Evolutionary conservation across 139 green algal genomes (phyloP), one percentile per base, ranked within the genome.

Genomic region (Volvox africanus): DNA sequence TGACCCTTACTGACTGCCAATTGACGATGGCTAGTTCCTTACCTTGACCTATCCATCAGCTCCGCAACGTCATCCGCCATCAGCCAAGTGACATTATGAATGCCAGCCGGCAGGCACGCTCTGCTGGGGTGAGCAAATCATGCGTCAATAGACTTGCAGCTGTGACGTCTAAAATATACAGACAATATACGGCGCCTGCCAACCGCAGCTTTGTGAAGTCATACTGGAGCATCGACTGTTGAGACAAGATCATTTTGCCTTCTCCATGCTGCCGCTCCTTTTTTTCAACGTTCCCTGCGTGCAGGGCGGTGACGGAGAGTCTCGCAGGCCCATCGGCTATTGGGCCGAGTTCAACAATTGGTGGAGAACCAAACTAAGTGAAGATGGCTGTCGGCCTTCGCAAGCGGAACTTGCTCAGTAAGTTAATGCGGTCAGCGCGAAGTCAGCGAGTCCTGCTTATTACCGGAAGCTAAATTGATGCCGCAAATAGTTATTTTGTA

Each of bases 281-380:
- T 26, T 73, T 16, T 24, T 12, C 65, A 28, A 26, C 65, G 65
- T 73, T 28, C 44, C 44, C 44, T 85, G 13, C 6, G 21, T 71
- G 44, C 81, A 87, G 82, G 82, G 11, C 62, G 24, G 12, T 20
- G 82, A 88, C 1, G 26, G 68, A 5, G 84, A 81, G 1, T n/a
- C 5, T 14, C 87, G 87, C 11, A 32, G 87, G 26, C 75, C 87
- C 0, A 44, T 86, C 33, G 76, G 77, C 12, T 91, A 86, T 55
- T 91, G 87, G 87, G 61, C 37, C 1, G 22, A 67, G 0, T 91
- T 91, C 33, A 91, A 91, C 61, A 71, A 44, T 14, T 86, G 87
- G 87, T 91, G 87, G 87, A 22, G 87, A 2, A 80, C 13, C 6
- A 32, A 3, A 21, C 44, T 89, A 3, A 55, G 30, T 20, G 44